Base-by-base conservation (phyloP, 2,329 filamentous ascomycete genomes). In the Stagonosporopsis tanaceti region DNA sequence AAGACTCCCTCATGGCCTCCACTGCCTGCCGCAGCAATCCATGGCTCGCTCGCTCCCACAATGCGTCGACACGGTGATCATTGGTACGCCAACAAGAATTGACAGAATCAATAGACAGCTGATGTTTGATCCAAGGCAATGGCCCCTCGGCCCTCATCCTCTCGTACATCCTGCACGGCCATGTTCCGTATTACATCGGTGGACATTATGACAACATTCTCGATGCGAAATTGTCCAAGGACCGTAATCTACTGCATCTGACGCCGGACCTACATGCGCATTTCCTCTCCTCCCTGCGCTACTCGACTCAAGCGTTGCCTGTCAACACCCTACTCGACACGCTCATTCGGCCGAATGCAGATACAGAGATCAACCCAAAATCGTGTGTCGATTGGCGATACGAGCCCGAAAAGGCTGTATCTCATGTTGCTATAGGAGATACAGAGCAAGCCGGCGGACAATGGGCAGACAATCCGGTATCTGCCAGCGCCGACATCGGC, bases 121-220 rank as follows among this genome's bases (percentile, higher is more conserved):
- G 65, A 69, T 75, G 59, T 74, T 66, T 63, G 66, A 67, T 67
- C 0, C 24, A 62, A 87, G 85, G 85, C 67, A 87, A 86, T 69
- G 85, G 85, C 53, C 85, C 85, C 42, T 85, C 85, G 47, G 83
- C 85, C 48, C 79, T 88, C 74, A 84, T 87, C 63, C 78, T 88
- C 34, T 87, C 84, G 42, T 88, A 85, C 70, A 85, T 87, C 40
- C 80, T 88, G 27, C 85, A 88, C 72, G 85, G 85, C 35, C 79
- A 87, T 66, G 77, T 86, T 50, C 85, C 85, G 5, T 82, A 80
- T 67, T 88, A 88, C 65, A 74, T 79, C 35, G 74, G 79, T 51
- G 81, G 81, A 34, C 85, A 88, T 72, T 83, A 85, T 34, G 85
- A 88, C 70, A 73, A 78, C 28, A 75, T 87, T 20, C 78, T 87